phyloP scores from a whole-genome alignment of 192 early-diverging fungal genomes.

The Podila verticillata region DNA sequence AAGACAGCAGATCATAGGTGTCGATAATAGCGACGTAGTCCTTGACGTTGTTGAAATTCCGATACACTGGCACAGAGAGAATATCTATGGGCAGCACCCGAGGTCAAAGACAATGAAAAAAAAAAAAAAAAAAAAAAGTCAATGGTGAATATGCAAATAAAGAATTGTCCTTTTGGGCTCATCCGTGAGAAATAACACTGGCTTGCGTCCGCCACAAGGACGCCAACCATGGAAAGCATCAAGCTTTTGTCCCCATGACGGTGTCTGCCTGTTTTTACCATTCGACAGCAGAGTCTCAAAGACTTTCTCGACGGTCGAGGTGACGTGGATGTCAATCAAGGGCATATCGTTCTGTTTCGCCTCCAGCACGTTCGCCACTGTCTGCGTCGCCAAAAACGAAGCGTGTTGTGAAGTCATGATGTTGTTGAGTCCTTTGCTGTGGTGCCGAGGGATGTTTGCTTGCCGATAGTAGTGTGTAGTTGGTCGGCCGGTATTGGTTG shows the following conservation, averaged over 20 bases:
- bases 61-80: constrained; percentile 65
- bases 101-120: constrained; percentile 6
- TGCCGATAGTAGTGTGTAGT: not conserved
- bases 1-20: constrained; percentile 57
- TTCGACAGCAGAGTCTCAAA: constrained; percentile 62
- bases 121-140: constrained; percentile 6
- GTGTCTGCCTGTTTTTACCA: constrained; percentile 19
- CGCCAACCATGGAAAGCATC: too few species aligned
- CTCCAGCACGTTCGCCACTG: constrained; percentile 40
- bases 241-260: not conserved
- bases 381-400: constrained; percentile 43
- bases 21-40: constrained; percentile 62
- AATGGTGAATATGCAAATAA: not conserved
- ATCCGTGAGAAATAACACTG: constrained; percentile 20
- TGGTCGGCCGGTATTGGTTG: not conserved
- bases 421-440: too few species aligned
- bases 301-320: constrained; percentile 61
- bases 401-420: constrained; percentile 40
- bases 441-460: not conserved
- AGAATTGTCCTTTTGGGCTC: constrained; percentile 18
- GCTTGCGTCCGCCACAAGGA: too few species aligned
- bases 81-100: constrained; percentile 50
- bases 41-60: constrained; percentile 42
- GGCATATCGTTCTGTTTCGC: constrained; percentile 27
- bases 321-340: constrained; percentile 60